Base-by-base conservation (phyloP, 2,329 filamentous ascomycete genomes). In the Trichoderma sp. region DNA sequence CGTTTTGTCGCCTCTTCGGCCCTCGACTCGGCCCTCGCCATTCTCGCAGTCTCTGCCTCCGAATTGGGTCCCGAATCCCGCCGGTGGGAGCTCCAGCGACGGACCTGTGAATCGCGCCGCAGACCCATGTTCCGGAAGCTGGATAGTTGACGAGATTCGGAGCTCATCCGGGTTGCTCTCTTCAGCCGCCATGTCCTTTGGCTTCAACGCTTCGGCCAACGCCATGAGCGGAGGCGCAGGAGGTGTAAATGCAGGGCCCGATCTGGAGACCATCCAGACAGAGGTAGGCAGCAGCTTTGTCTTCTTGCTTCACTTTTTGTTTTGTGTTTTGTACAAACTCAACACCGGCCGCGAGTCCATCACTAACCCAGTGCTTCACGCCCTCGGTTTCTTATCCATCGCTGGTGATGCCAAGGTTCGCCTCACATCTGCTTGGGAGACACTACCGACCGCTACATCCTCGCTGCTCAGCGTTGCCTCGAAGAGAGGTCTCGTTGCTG, bases 381-480 rank as follows among this genome's bases (percentile, higher is more conserved):
- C 90, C 79, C 87, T 99, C 66, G 95, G 94, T 6, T 98, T 99
- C 84, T 90, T 93, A 78, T 91, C 93, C 69, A 86, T 97, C 62
- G 91, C 92, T 74, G 93, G 94, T 80, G 94, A 97, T 80, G 91
- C 93, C 76, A 98, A 96, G 84, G 85, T 98, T 79, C 93, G 93
- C 82, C 86, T 98, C 59, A 94, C 95, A 18, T 89, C 92, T 24
- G 88, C 92, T 82, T 98, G 96, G 95, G 90, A 93, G 56, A 86
- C 90, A 50, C 88, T 94, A 29, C 96, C 97, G 38, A 88, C 93
- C 3, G 88, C 94, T 5, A 95, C 93, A 62, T 91, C 95, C 14
- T 97, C 94, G 2, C 92, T 99, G 50, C 88, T 99, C 77, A 93
- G 93, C 81, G 90, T 98, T 78, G 95, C 96, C 73, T 92, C 94